Evolutionary conservation across 2,329 filamentous ascomycete genomes (phyloP), one percentile per base, ranked within the genome.

Genomic region (Fusarium sp.): DNA sequence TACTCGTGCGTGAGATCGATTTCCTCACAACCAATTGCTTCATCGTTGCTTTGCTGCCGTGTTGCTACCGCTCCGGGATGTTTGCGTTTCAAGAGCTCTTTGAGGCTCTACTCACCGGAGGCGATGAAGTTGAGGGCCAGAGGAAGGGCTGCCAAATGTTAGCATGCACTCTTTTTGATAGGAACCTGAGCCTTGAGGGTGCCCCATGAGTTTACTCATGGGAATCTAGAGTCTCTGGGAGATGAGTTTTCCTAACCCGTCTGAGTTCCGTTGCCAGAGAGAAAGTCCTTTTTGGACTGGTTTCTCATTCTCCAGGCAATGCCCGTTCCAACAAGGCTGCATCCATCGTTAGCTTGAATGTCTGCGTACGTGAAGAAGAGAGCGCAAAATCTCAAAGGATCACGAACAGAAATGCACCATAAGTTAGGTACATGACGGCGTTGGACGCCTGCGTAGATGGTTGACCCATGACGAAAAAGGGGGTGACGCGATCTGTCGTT

Each of bases 51-150:
- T 59, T 66, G 62, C 61, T 64, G 80, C 83, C 87, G 88, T 66
- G 50, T 60, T 88, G 89, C 90, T 90, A 89, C 91, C 91, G 90
- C 91, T 90, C 87, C 86, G 85, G 82, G 85, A 86, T 57, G 62
- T 37, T 40, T 52, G 47, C 47, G 62, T 58, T 62, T 66, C 47
- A 29, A 64, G 71, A 75, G 70, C 68, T 72, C 27, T 24, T 79
- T 31, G 18, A 52, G 81, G 77, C 82, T 83, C 83, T 84, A 96
- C 94, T 96, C 91, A 96, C 94, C 93, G 87, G 93, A 94, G 83
- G 94, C 94, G 86, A 96, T 93, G 87, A 96, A 96, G 86, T 96
- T 96, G 81, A 96, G 88, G 83, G 94, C 93, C 83, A 96, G 86
- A 77, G 94, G 94, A 75, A 94, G 85, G 75, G 93, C 94, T 96